These are phyloP conservation scores for Ampelocalamus luodianensis DNA, from an alignment of 176 grass and related monocot genomes.

Conservation along the genomic window DNA sequence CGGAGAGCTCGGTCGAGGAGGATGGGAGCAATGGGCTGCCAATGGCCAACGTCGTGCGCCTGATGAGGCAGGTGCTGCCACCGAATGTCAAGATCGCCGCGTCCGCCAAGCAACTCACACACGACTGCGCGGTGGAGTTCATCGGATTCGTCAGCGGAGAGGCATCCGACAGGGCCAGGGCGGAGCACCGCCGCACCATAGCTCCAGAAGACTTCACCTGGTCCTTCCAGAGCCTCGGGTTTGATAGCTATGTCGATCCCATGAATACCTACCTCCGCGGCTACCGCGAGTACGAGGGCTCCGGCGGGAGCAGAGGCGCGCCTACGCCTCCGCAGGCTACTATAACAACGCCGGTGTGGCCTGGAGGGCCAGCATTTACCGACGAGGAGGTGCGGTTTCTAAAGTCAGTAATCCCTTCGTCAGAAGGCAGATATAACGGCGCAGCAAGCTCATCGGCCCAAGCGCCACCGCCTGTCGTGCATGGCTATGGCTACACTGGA, in stretches of 20 bases:
- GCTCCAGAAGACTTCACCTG: conserved; percentile 63
- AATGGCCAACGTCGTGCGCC: conserved; percentile 64
- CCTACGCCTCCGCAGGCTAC: background rate
- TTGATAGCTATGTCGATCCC: conserved; percentile 61
- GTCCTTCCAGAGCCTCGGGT: conserved; percentile 44
- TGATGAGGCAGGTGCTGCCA: conserved; percentile 64
- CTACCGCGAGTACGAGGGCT: conserved; percentile 50
- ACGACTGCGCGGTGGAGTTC: conserved; percentile 75
- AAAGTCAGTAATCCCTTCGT: conserved; percentile 1
- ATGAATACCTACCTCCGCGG: conserved; percentile 46
- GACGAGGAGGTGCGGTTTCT: conserved; percentile 35
- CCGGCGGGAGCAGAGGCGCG: background rate
- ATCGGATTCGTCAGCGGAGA: conserved; percentile 68
- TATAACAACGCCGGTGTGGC: background rate
- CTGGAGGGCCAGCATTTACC: background rate
- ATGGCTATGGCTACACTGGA: background rate
- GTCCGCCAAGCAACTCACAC: conserved; percentile 53
- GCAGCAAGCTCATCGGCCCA: background rate
- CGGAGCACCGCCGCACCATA: conserved; percentile 57
- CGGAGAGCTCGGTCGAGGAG: background rate
- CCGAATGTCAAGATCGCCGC: conserved; percentile 46
- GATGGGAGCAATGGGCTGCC: conserved; percentile 34
- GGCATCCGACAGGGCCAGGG: conserved; percentile 50
- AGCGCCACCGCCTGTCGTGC: background rate
- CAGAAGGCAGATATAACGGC: background rate